These are phyloP conservation scores for Solanum bulbocastanum DNA, from an alignment of 257 asterid genomes.

Conservation along the genomic window DNA sequence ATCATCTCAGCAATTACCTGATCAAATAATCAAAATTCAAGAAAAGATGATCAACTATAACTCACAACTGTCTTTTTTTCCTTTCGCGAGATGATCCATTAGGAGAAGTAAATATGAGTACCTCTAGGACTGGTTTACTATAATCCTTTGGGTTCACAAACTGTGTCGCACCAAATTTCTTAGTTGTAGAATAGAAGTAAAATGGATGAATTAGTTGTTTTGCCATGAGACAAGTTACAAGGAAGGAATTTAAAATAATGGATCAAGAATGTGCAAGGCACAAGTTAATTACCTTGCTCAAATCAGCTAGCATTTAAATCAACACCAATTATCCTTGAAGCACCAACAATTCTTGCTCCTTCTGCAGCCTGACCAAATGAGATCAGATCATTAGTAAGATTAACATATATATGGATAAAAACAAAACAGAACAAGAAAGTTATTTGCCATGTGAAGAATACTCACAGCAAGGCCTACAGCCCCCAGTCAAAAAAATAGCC, in stretches of 20 bases:
- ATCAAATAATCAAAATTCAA: background rate
- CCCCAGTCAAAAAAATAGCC: conserved; percentile 67
- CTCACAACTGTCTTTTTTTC: no score
- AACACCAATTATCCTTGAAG: conserved; percentile 70
- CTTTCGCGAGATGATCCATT: no score
- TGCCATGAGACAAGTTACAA: no score
- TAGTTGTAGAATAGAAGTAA: conserved; percentile 13
- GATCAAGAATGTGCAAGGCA: no score
- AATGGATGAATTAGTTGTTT: no score
- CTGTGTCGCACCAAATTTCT: conserved; percentile 68
- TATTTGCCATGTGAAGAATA: background rate
- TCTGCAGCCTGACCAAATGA: conserved; percentile 58
- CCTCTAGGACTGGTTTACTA: conserved; percentile 73
- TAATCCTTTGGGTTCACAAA: conserved; percentile 68
- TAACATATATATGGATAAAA: no score
- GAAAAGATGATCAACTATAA: no score
- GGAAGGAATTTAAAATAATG: no score
- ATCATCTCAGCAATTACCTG: conserved; percentile 50
- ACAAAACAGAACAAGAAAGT: no score
- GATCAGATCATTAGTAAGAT: no score
- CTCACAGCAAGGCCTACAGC: conserved; percentile 76
- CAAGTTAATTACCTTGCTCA: conserved; percentile 26
- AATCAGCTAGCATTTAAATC: conserved; percentile 50
- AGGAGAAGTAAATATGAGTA: background rate
- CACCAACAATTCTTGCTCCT: conserved; percentile 71